phyloP scores from a whole-genome alignment of 2,329 filamentous ascomycete genomes.

The Anthostomella pinea region DNA sequence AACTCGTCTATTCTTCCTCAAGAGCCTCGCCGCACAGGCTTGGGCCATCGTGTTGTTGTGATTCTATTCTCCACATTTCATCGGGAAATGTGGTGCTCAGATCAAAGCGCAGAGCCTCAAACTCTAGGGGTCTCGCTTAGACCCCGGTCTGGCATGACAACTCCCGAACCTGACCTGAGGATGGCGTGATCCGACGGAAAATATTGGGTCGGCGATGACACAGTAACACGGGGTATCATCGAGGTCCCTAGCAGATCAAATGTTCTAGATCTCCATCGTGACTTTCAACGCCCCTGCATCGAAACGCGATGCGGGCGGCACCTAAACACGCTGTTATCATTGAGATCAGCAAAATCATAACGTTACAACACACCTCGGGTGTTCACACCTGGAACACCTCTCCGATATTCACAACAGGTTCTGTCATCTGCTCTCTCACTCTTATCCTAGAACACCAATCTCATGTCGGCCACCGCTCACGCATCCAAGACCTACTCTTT shows the following conservation, averaged over 20 bases:
- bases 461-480: slow-evolving; percentile 23
- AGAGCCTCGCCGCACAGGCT: background rate
- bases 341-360: too few species aligned
- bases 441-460: background rate
- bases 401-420: background rate
- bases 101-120: slow-evolving; percentile 31
- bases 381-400: too few species aligned
- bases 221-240: slow-evolving; percentile 3
- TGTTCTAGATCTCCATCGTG: slow-evolving; percentile 11
- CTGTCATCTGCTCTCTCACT: background rate
- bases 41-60: slow-evolving; percentile 6
- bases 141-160: slow-evolving; percentile 21
- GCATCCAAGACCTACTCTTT: slow-evolving; percentile 16
- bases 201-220: slow-evolving; percentile 8
- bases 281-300: background rate
- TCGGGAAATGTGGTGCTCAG: slow-evolving; percentile 10
- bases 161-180: slow-evolving; percentile 23
- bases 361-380: too few species aligned
- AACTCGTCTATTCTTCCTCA: slow-evolving; percentile 13
- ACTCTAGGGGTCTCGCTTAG: slow-evolving; percentile 21
- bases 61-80: slow-evolving; percentile 4
- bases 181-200: slow-evolving; percentile 25
- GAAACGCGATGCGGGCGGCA: background rate
- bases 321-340: too few species aligned
- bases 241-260: slow-evolving; percentile 7